These are phyloP conservation scores for Claviceps sp. DNA, from an alignment of 2,329 filamentous ascomycete genomes.

Conservation along the genomic window DNA sequence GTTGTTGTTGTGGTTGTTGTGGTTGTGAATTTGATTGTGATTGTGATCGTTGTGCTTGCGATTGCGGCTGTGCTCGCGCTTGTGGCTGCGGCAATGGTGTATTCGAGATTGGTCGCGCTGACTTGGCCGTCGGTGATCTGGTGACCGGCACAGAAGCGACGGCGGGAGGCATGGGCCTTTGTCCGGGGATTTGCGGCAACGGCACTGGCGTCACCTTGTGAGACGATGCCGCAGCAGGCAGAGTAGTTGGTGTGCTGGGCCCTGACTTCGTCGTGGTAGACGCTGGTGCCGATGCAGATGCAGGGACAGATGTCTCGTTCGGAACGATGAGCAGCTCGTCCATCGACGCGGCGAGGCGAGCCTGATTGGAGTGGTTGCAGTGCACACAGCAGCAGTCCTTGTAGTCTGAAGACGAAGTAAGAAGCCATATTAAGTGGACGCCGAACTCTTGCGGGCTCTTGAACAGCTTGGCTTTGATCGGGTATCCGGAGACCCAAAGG, in stretches of 20 bases:
- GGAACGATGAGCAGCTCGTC: slow-evolving; percentile 14
- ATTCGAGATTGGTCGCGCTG: slow-evolving; percentile 7
- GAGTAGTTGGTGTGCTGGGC: slow-evolving; percentile 3
- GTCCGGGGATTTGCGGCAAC: slow-evolving; percentile 21
- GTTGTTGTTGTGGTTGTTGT: slow-evolving; percentile 1
- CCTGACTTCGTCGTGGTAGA: slow-evolving; percentile 3
- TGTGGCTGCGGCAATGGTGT: slow-evolving; percentile 4
- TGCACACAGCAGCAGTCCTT: slow-evolving; percentile 38
- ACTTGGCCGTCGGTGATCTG: slow-evolving; percentile 1
- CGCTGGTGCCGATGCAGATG: slow-evolving; percentile 1
- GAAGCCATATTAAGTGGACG: slow-evolving; percentile 37
- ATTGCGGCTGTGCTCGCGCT: slow-evolving; percentile 5
- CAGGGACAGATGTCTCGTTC: slow-evolving; percentile 7
- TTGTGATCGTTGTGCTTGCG: slow-evolving; percentile 5
- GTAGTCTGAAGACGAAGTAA: slow-evolving; percentile 33
- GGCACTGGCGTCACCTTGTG: slow-evolving; percentile 24
- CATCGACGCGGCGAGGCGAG: slow-evolving; percentile 11
- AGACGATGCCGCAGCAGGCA: slow-evolving; percentile 1
- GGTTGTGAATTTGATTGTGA: slow-evolving; percentile 8
- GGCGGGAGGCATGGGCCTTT: slow-evolving; percentile 20
- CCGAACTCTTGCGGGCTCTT: slow-evolving; percentile 41
- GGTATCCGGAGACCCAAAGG: slow-evolving; percentile 36
- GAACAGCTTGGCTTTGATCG: slow-evolving; percentile 33
- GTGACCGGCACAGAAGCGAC: not conserved
- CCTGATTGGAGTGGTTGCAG: slow-evolving; percentile 24